These are phyloP conservation scores for Tinospora cordifolia DNA, from an alignment of 164 flowering plant species.

Conservation along the genomic window DNA sequence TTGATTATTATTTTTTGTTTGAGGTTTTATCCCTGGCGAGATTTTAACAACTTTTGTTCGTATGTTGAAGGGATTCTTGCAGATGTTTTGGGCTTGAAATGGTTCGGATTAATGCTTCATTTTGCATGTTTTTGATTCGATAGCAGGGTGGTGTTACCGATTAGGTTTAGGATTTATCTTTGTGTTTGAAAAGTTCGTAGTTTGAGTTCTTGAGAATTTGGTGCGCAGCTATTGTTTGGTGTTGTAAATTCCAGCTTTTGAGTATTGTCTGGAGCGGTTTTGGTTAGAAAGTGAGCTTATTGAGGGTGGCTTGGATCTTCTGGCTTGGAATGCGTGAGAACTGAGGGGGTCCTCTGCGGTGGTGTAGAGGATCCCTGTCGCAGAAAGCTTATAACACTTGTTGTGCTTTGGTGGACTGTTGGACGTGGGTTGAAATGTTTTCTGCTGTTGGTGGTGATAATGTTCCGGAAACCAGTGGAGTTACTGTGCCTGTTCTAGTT, in stretches of 20 bases:
- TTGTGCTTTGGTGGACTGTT: background rate
- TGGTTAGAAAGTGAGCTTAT: background rate
- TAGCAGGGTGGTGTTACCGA: too few species aligned
- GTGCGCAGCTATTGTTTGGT: background rate
- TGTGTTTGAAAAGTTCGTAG: background rate
- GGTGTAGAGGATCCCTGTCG: constrained; percentile 53
- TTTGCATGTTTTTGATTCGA: too few species aligned
- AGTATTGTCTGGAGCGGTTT: too few species aligned
- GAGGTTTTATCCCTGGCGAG: background rate
- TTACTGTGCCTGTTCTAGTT: constrained; percentile 23
- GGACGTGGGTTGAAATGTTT: constrained; percentile 29
- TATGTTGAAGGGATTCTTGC: too few species aligned
- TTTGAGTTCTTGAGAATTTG: too few species aligned
- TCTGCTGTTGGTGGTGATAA: constrained; percentile 24
- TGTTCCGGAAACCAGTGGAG: constrained; percentile 31
- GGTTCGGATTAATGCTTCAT: too few species aligned
- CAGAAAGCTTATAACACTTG: constrained; percentile 4
- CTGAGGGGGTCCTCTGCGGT: constrained; percentile 54
- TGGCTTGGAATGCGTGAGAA: constrained; percentile 31
- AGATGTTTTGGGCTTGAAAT: too few species aligned
- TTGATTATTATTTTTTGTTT: too few species aligned
- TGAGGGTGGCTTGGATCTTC: constrained; percentile 22
- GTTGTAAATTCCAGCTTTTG: background rate
- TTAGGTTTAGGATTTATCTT: background rate
- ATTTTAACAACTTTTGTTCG: background rate